These are phyloP conservation scores for Termitomyces sp. DNA, from an alignment of 1,284 basidiomycete genomes.

Conservation along the genomic window DNA sequence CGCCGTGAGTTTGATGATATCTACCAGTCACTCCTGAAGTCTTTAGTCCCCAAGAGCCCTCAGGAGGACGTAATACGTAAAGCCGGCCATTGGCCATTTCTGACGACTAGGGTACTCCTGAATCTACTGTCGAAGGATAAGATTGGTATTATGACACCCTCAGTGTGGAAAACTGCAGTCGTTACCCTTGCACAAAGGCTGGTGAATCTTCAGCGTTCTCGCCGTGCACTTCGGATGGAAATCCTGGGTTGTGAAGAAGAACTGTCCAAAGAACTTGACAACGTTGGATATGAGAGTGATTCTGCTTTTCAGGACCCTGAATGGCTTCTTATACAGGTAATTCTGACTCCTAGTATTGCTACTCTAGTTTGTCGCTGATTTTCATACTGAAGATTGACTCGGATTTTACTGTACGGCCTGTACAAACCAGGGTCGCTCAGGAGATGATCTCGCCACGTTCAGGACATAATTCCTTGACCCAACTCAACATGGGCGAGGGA, in stretches of 20 bases:
- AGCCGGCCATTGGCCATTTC: constrained; percentile 23
- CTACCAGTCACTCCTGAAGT: background rate
- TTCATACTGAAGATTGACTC: constrained; percentile 33
- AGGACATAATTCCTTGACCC: constrained; percentile 33
- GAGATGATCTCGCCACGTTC: constrained; percentile 44
- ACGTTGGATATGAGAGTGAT: constrained; percentile 18
- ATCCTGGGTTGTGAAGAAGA: constrained; percentile 20
- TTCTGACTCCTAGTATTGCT: background rate
- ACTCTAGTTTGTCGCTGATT: background rate
- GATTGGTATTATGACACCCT: background rate
- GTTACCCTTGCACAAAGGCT: constrained; percentile 21
- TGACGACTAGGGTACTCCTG: constrained; percentile 24
- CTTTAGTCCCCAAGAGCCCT: background rate
- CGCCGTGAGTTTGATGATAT: background rate
- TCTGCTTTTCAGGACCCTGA: constrained; percentile 25
- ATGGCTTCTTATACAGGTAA: constrained; percentile 46
- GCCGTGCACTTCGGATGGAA: constrained; percentile 22
- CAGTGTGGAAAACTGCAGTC: constrained; percentile 26
- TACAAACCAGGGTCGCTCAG: constrained; percentile 36
- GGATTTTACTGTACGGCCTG: constrained; percentile 33
- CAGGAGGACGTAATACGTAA: background rate
- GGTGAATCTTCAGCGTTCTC: constrained; percentile 31
- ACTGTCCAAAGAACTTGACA: constrained; percentile 30
- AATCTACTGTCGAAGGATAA: constrained; percentile 11
- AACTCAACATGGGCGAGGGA: constrained; percentile 58